phyloP scores from a whole-genome alignment of 2,329 filamentous ascomycete species.

The Colletotrichum orchidophilum region DNA sequence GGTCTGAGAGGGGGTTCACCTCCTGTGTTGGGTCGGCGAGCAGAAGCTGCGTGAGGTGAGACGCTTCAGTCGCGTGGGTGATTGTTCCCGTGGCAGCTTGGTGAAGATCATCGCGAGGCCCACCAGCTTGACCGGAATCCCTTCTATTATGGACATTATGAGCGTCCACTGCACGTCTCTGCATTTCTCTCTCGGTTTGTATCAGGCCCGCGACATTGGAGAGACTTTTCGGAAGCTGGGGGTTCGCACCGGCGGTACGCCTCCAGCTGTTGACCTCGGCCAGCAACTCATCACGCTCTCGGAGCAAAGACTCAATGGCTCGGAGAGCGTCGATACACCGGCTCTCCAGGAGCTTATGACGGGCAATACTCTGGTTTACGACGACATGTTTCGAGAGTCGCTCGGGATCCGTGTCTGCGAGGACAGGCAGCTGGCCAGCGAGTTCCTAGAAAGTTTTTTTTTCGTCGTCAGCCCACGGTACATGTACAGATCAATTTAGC shows the following conservation, averaged over 20 bases:
- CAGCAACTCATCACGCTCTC: slow-evolving; percentile 42
- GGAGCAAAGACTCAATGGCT: slow-evolving; percentile 34
- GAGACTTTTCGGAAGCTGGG: background rate
- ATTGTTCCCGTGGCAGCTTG: background rate
- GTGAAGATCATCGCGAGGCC: background rate
- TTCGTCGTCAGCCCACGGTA: too few species aligned
- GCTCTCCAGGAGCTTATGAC: slow-evolving; percentile 39
- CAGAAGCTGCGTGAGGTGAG: background rate
- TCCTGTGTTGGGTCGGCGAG: background rate
- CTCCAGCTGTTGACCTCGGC: slow-evolving; percentile 41
- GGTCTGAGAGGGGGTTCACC: background rate
- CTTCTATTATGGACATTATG: background rate
- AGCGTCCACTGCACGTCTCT: background rate
- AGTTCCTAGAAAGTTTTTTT: slow-evolving; percentile 47
- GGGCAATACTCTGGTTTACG: slow-evolving; percentile 46
- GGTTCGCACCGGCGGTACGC: slow-evolving; percentile 9
- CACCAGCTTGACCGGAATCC: background rate
- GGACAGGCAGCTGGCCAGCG: slow-evolving; percentile 45
- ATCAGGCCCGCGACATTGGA: slow-evolving; percentile 13
- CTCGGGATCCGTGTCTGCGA: slow-evolving; percentile 44
- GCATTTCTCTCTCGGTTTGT: slow-evolving; percentile 15
- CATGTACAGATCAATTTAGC: too few species aligned
- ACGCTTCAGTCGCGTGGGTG: background rate
- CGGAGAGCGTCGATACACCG: slow-evolving; percentile 34
- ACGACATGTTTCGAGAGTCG: slow-evolving; percentile 52